Evolutionary conservation across 2,329 filamentous ascomycete species (phyloP), one percentile per base, ranked within the genome.

Genomic region (Epichloe sibirici): DNA sequence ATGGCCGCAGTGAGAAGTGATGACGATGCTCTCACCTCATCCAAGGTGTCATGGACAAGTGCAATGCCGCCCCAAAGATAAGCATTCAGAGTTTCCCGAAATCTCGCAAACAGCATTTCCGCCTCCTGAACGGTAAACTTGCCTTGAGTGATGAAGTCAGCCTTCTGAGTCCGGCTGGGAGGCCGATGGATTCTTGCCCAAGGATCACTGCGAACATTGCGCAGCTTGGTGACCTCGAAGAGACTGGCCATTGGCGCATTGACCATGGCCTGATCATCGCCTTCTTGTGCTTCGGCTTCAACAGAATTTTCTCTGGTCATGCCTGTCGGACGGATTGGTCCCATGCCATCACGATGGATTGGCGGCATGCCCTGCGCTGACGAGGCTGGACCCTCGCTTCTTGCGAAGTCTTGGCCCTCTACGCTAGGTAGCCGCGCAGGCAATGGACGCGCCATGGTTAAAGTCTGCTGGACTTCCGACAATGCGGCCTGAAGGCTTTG

Each of bases 51-150:
- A 49, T 67, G 65, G 11, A 62, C 54, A 17, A 65, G 55, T 4
- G 62, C 63, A 28, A 66, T 60, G 51, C 64, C 64, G 5, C 63
- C 64, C 64, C 64, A 66, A 8, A 66, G 59, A 39, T 66, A 66
- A 2, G 60, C 60, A 46, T 66, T 66, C 6, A 66, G 58, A 1
- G 64, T 64, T 25, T 57, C 58, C 11, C 56, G 56, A 45, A 65
- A 66, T 3, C 56, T 60, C 28, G 57, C 55, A 45, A 65, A 66
- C 7, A 66, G 55, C 44, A 54, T 45, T 51, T 66, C 61, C 6
- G 64, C 64, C 48, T 66, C 61, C 3, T 53, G 34, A 12, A 61
- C 49, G 43, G 57, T 55, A 34, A 66, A 57, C 31, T 60, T 58
- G 15, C 62, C 64, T 46, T 59, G 59, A 4, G 58, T 50, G 28